Conservation (phyloP, 2,329 filamentous ascomycete genomes). For the Massarina eburnea region DNA sequence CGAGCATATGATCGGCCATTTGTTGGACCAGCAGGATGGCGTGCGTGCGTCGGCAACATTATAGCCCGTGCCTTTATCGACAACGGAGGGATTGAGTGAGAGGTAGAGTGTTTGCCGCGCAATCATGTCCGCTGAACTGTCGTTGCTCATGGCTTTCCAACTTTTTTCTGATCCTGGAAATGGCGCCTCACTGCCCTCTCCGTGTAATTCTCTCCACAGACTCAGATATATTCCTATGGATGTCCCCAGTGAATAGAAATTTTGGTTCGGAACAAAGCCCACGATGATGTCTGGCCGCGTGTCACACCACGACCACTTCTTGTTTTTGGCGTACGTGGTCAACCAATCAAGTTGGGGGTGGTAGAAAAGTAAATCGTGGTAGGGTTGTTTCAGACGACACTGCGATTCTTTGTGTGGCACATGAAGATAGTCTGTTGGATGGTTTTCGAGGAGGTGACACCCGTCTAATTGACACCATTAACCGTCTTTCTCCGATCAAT, state of each 20-base stretch:
- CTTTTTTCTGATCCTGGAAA: constrained; percentile 44
- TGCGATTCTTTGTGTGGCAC: constrained; percentile 24
- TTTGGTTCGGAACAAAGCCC: constrained; percentile 46
- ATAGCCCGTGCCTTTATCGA: constrained; percentile 39
- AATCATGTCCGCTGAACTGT: constrained; percentile 44
- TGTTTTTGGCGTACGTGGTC: constrained; percentile 34
- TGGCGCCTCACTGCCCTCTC: constrained; percentile 38
- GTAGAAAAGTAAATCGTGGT: constrained; percentile 45
- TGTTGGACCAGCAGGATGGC: constrained; percentile 43
- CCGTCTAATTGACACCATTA: constrained; percentile 26
- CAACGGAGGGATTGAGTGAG: constrained; percentile 40
- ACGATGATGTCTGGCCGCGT: constrained; percentile 47
- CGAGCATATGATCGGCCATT: constrained; percentile 50
- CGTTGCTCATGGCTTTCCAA: constrained; percentile 41
- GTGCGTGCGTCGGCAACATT: constrained; percentile 47
- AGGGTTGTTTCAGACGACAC: constrained; percentile 29
- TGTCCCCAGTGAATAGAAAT: constrained; percentile 42
- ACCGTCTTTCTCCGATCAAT: neutral
- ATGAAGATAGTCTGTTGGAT: constrained; percentile 38
- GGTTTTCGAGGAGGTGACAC: constrained; percentile 45
- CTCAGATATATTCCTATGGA: constrained; percentile 42
- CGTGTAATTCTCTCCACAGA: constrained; percentile 42
- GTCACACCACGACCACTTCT: constrained; percentile 45
- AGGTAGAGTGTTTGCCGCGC: constrained; percentile 47
- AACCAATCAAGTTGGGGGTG: constrained; percentile 46